phyloP scores from a whole-genome alignment of 1,139 yeast species.

The Protomyces gravidus region DNA sequence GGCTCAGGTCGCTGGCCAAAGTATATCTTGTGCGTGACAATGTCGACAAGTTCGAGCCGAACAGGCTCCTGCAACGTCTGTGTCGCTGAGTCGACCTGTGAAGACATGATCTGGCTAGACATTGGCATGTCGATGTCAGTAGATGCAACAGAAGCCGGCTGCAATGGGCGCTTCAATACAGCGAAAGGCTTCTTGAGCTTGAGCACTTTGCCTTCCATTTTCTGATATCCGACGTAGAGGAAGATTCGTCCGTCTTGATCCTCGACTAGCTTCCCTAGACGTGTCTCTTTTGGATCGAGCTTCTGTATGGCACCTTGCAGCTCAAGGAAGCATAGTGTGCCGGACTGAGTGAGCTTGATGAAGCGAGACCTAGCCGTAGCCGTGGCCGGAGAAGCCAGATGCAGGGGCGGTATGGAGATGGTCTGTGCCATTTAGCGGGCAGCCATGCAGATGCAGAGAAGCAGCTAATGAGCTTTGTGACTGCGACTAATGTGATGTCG shows the following conservation, averaged over 20 bases:
- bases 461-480: background rate
- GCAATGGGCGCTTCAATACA: slow-evolving; percentile 8
- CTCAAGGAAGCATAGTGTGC: slow-evolving; percentile 27
- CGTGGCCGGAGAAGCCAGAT: background rate
- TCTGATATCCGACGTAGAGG: slow-evolving; percentile 29
- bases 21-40: slow-evolving; percentile 26
- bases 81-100: background rate
- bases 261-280: slow-evolving; percentile 14
- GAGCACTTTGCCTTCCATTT: slow-evolving; percentile 28
- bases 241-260: slow-evolving; percentile 22
- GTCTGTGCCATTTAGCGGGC: slow-evolving; percentile 13
- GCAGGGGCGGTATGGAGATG: slow-evolving; percentile 13
- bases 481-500: background rate
- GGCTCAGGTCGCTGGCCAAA: slow-evolving; percentile 30
- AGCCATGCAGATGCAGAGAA: background rate
- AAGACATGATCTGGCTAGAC: background rate
- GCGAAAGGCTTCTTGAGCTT: slow-evolving; percentile 28
- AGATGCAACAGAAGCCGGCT: background rate
- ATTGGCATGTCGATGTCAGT: background rate
- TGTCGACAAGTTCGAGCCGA: slow-evolving; percentile 27
- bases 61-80: background rate
- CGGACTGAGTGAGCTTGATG: slow-evolving; percentile 10
- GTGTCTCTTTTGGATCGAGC: slow-evolving; percentile 7
- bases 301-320: slow-evolving; percentile 28
- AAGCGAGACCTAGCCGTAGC: background rate